Conservation (phyloP, 352 stramenopile genomes). For the Pythium phragmitis region DNA sequence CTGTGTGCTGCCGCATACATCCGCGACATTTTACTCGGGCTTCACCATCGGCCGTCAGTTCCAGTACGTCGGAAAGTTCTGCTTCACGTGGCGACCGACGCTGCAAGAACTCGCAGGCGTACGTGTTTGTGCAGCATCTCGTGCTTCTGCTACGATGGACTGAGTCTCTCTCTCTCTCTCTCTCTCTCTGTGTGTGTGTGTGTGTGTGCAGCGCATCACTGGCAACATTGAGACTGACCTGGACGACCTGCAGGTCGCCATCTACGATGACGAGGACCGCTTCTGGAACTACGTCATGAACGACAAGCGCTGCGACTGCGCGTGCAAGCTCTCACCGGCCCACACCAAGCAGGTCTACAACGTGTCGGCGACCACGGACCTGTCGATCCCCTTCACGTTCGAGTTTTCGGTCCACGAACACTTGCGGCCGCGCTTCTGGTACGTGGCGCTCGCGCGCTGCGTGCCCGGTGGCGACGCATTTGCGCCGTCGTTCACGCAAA, state of each 20-base stretch:
- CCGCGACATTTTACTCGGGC: slow-evolving; percentile 49
- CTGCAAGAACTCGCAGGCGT: slow-evolving; percentile 62
- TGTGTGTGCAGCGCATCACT: slow-evolving; percentile 49
- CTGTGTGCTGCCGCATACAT: background rate
- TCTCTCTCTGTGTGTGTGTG: slow-evolving; percentile 6
- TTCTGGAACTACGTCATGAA: slow-evolving; percentile 82
- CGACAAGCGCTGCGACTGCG: slow-evolving; percentile 56
- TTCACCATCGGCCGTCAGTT: slow-evolving; percentile 72
- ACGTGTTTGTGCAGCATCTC: slow-evolving; percentile 1
- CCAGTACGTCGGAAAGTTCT: slow-evolving; percentile 83
- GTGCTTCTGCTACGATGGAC: background rate
- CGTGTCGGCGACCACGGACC: slow-evolving; percentile 44
- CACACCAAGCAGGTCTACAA: slow-evolving; percentile 77
- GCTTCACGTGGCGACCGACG: slow-evolving; percentile 64
- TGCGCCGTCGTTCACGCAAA: slow-evolving; percentile 57
- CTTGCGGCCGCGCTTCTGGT: slow-evolving; percentile 67
- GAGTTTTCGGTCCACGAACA: slow-evolving; percentile 64
- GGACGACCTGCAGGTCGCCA: slow-evolving; percentile 58
- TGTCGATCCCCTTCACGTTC: slow-evolving; percentile 57
- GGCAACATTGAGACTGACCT: slow-evolving; percentile 66
- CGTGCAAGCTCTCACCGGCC: slow-evolving; percentile 64
- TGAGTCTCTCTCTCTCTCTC: background rate
- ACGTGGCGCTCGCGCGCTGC: slow-evolving; percentile 69
- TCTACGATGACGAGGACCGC: slow-evolving; percentile 78
- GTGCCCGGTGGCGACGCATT: slow-evolving; percentile 63